Evolutionary conservation across 805 yeast genomes (phyloP).

Genomic region (Candida corydali): DNA sequence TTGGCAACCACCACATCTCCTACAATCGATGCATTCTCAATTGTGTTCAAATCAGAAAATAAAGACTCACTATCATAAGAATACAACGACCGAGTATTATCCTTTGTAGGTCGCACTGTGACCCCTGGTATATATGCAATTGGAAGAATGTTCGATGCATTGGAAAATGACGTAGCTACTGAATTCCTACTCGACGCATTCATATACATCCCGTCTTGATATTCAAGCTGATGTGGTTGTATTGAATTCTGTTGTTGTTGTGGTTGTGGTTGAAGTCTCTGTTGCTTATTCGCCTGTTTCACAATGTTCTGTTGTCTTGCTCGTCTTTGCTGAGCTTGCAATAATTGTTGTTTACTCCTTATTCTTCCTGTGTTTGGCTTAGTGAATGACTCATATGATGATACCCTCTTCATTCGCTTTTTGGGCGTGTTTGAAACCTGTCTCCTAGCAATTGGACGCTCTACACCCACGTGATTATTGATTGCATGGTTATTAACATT

Average conservation of each 20-base stretch:
- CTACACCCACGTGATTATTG: neutral
- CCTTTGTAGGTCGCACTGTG: slow-evolving; percentile 52
- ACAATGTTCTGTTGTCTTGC: slow-evolving; percentile 13
- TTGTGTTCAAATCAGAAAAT: slow-evolving; percentile 40
- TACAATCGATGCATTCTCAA: slow-evolving; percentile 44
- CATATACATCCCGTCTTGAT: no score
- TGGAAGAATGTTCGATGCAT: slow-evolving; percentile 85
- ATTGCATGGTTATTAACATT: neutral
- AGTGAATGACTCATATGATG: slow-evolving; percentile 42
- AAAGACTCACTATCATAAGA: slow-evolving; percentile 40
- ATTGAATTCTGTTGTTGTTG: slow-evolving; percentile 10
- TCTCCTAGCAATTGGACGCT: slow-evolving; percentile 4
- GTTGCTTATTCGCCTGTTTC: slow-evolving; percentile 9
- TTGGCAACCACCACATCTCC: slow-evolving; percentile 29
- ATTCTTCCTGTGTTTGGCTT: slow-evolving; percentile 22
- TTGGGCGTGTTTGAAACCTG: neutral
- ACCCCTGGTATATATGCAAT: slow-evolving; percentile 95
- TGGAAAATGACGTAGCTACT: slow-evolving; percentile 58
- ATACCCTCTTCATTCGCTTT: slow-evolving; percentile 21
- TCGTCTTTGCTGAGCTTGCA: slow-evolving; percentile 15
- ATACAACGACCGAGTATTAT: slow-evolving; percentile 42
- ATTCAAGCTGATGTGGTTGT: slow-evolving; percentile 5
- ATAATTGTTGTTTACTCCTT: slow-evolving; percentile 15
- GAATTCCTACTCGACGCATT: slow-evolving; percentile 27
- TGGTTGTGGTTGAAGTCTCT: slow-evolving; percentile 10